phyloP scores from a whole-genome alignment of 2,329 filamentous ascomycete species.

The Bipolaris cookei region DNA sequence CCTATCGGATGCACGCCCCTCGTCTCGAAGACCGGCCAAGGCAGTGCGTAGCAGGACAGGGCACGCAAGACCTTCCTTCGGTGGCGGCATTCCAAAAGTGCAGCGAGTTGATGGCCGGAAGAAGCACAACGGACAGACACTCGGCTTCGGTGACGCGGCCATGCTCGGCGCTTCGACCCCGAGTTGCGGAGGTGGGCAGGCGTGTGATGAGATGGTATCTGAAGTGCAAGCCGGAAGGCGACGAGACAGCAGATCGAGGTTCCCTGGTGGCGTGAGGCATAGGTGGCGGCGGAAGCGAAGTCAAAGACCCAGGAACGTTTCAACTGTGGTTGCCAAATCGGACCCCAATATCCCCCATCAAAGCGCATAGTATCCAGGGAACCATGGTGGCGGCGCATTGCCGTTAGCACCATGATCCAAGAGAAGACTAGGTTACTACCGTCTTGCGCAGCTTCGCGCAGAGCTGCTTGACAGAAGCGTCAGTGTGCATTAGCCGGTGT shows the following conservation, averaged over 20 bases:
- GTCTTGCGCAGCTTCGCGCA: conserved; percentile 1
- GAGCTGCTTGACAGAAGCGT: conserved; percentile 15
- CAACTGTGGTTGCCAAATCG: conserved; percentile 2
- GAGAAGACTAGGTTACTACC: neutral
- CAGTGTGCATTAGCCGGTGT: conserved; percentile 18
- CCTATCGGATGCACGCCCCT: neutral
- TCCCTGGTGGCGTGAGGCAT: conserved; percentile 5
- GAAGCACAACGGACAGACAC: neutral
- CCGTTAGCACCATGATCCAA: conserved; percentile 6
- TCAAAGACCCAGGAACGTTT: conserved; percentile 1
- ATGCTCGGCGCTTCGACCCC: neutral
- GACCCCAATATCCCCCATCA: conserved; percentile 3
- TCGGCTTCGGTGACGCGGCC: conserved; percentile 4
- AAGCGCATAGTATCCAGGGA: conserved; percentile 5
- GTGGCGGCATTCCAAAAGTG: neutral
- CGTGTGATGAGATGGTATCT: neutral
- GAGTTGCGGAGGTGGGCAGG: neutral
- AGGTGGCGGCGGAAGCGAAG: conserved; percentile 4
- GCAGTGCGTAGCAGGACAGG: neutral
- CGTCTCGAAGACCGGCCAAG: neutral
- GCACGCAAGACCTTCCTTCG: conserved; percentile 11
- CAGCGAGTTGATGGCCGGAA: conserved; percentile 4
- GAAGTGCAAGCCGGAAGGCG: neutral
- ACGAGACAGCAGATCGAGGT: conserved; percentile 3
- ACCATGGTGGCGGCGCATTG: neutral